Evolutionary conservation across 2,329 filamentous ascomycete species (phyloP).

Genomic region (Thyridium curvatum): DNA sequence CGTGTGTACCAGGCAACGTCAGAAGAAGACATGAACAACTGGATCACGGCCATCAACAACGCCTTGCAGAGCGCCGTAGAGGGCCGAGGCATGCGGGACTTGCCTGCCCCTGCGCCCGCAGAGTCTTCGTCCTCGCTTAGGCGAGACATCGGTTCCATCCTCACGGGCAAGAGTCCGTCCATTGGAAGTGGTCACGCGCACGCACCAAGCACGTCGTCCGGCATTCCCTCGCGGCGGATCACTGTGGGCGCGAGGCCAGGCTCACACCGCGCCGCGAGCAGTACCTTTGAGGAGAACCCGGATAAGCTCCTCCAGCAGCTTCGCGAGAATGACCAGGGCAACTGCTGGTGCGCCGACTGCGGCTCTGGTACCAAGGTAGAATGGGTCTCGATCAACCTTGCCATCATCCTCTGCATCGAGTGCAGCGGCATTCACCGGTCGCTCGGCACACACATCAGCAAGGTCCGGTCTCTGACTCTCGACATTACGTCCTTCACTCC

Average conservation of each 20-base stretch:
- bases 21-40: slow-evolving; percentile 95
- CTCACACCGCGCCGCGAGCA: slow-evolving; percentile 46
- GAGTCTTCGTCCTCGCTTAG: slow-evolving; percentile 39
- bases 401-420: slow-evolving; percentile 94
- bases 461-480: slow-evolving; percentile 88
- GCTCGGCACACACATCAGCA: slow-evolving; percentile 94
- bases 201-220: slow-evolving; percentile 34
- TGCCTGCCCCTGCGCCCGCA: slow-evolving; percentile 23
- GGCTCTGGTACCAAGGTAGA: slow-evolving; percentile 88
- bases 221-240: slow-evolving; percentile 70
- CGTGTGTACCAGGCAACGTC: slow-evolving; percentile 96
- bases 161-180: slow-evolving; percentile 86
- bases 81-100: slow-evolving; percentile 57
- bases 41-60: slow-evolving; percentile 96
- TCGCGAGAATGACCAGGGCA: slow-evolving; percentile 85
- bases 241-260: slow-evolving; percentile 78
- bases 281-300: slow-evolving; percentile 72
- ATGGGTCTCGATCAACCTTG: slow-evolving; percentile 98
- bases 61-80: slow-evolving; percentile 94
- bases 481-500: slow-evolving; percentile 95
- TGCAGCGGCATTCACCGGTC: slow-evolving; percentile 97
- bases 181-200: slow-evolving; percentile 46
- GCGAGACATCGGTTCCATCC: slow-evolving; percentile 84
- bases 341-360: slow-evolving; percentile 91
- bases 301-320: slow-evolving; percentile 82